Percentiles rank a stretch among this genome's conserved stretches.
These are phyloP conservation scores for Flagelloscypha sp. DNA, from an alignment of 768 basidiomycete genomes.

Conservation along the genomic window DNA sequence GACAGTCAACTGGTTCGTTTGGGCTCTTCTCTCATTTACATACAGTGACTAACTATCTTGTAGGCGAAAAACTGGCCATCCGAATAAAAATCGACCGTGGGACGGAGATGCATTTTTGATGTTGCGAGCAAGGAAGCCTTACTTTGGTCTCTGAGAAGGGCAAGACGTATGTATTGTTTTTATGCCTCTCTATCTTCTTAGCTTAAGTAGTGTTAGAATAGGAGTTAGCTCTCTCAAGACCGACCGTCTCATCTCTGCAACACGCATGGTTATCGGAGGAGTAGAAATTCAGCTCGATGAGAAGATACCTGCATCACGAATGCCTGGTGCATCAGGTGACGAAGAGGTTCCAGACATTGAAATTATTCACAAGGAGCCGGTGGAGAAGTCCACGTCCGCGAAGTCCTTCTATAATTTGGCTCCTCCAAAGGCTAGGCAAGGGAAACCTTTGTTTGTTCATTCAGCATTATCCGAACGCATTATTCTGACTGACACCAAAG, in stretches of 20 bases:
- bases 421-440: slow-evolving; percentile 19
- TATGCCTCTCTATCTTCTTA: neutral
- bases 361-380: too few species aligned
- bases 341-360: neutral
- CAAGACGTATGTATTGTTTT: slow-evolving; percentile 41
- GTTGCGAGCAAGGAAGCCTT: slow-evolving; percentile 38
- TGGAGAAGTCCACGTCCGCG: slow-evolving; percentile 32
- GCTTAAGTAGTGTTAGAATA: slow-evolving; percentile 32
- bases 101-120: slow-evolving; percentile 69
- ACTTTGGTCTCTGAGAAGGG: slow-evolving; percentile 65
- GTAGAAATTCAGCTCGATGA: slow-evolving; percentile 57
- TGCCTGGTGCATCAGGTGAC: too few species aligned
- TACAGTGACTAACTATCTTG: slow-evolving; percentile 2
- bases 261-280: slow-evolving; percentile 39
- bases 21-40: neutral
- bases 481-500: slow-evolving; percentile 28
- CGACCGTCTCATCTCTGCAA: slow-evolving; percentile 38
- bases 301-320: slow-evolving; percentile 38
- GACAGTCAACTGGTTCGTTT: slow-evolving; percentile 60
- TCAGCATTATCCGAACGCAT: slow-evolving; percentile 1
- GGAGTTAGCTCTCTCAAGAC: slow-evolving; percentile 58
- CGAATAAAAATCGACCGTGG: slow-evolving; percentile 81
- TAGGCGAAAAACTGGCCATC: slow-evolving; percentile 64
- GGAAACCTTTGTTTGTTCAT: slow-evolving; percentile 27
- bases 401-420: slow-evolving; percentile 34